Percentiles rank a stretch among this genome's conserved stretches.
These are phyloP conservation scores for Rhodotorula taiwanensis DNA, from an alignment of 768 basidiomycete genomes.

Conservation along the genomic window DNA sequence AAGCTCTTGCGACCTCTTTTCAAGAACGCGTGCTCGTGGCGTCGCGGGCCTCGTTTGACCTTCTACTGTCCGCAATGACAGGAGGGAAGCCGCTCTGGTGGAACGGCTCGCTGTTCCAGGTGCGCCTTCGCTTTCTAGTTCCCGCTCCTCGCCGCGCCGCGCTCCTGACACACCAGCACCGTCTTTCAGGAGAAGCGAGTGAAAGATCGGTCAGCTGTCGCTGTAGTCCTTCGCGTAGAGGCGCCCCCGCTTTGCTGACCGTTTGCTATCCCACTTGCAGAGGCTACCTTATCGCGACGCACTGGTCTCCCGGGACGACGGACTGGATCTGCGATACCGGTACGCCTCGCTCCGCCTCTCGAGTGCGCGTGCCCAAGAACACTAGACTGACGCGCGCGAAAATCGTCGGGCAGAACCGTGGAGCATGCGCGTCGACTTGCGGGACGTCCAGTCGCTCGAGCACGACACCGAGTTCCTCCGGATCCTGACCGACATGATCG, in stretches of 20 bases:
- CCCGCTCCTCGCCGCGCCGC: background rate
- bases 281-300: conserved; percentile 32
- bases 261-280: background rate
- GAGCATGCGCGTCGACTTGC: conserved; percentile 27
- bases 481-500: conserved; percentile 32
- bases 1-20: background rate
- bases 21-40: background rate
- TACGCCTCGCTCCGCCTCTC: background rate
- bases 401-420: conserved; percentile 13
- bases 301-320: conserved; percentile 21
- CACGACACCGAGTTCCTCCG: conserved; percentile 18
- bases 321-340: conserved; percentile 34
- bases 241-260: background rate
- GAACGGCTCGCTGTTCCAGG: conserved; percentile 25
- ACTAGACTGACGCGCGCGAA: no score
- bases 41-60: no score
- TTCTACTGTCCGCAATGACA: no score
- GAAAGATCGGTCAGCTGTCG: conserved; percentile 9
- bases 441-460: conserved; percentile 26
- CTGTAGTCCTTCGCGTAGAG: background rate
- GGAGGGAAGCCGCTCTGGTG: conserved; percentile 18
- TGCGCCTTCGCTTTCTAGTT: background rate
- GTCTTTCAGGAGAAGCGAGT: conserved; percentile 22
- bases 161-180: background rate
- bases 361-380: no score